A percentile compares a stretch with the other conserved stretches of the same genome.
phyloP scores from a whole-genome alignment of 352 stramenopile species.

The Peronospora farinosa region DNA sequence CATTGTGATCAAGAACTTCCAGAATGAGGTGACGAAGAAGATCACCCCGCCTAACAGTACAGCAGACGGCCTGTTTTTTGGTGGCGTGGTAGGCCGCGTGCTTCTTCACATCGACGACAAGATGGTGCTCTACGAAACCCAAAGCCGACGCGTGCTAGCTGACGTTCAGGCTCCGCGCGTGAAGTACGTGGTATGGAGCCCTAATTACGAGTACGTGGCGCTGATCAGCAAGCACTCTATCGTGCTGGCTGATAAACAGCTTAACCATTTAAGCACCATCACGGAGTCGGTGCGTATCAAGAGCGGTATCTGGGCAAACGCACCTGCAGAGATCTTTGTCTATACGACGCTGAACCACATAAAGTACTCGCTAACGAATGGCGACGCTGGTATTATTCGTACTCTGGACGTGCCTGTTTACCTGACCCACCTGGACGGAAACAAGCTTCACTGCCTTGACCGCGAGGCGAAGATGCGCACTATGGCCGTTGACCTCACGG shows the following conservation, averaged over 20 bases:
- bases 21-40: conserved; percentile 98
- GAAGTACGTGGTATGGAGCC: conserved; percentile 97
- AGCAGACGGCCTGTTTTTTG: conserved; percentile 94
- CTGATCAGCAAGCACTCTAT: conserved; percentile 97
- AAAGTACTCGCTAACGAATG: conserved; percentile 89
- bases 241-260: conserved; percentile 94
- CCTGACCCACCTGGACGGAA: conserved; percentile 91
- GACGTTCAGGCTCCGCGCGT: conserved; percentile 94
- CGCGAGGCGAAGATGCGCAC: conserved; percentile 94
- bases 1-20: conserved; percentile 98
- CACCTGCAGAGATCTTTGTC: conserved; percentile 91
- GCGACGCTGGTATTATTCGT: conserved; percentile 97
- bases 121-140: conserved; percentile 97
- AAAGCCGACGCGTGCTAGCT: conserved; percentile 93
- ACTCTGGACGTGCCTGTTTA: conserved; percentile 98
- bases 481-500: conserved; percentile 96
- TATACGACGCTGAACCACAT: conserved; percentile 97
- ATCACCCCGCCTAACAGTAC: conserved; percentile 93
- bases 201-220: conserved; percentile 94
- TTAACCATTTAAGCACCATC: conserved; percentile 96
- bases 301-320: conserved; percentile 90
- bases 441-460: conserved; percentile 95
- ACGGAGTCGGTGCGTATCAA: conserved; percentile 96
- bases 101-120: conserved; percentile 95
- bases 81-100: conserved; percentile 94